Evolutionary conservation across 257 asterid genomes (phyloP), one percentile per base, ranked within the genome.

Genomic region (Datura wrightii): DNA sequence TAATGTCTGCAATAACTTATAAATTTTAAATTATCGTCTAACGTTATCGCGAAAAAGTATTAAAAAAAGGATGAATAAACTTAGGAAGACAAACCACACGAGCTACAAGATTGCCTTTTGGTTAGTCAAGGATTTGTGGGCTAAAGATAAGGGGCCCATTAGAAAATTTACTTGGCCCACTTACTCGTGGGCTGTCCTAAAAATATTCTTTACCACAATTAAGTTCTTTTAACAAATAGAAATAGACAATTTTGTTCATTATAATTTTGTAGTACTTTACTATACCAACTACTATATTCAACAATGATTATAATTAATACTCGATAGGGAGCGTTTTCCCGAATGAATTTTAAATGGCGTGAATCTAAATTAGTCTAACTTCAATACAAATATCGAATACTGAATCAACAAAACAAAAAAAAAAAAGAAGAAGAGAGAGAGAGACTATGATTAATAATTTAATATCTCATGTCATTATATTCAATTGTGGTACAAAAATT

Each of bases 41-140:
- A 14, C 46, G 19, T 65, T 65, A 4, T 65, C 19, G 4, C 0
- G 6, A 65, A 67, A 16, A 69, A 16, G 46, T 2, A 39, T 5
- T 36, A 34, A 37, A 15, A 31, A n/a, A 18, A 18, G 55, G 80
- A 24, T 10, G 39, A 72, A 11, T 11, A 74, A 52, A 78, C 24
- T 76, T 78, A 24, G 63, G 34, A 50, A 52, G 82, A 52, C 82
- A 78, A 52, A 31, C 82, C 82, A 78, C 82, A 52, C 82, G 82
- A 78, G 82, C 31, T 34, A 31, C 63, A 78, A 78, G 82, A 78
- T 78, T 76, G 42, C 46, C 82, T 15, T 78, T 58, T 50, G 5
- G 63, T 78, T 48, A 52, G 82, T 78, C 63, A 78, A 78, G 63
- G 82, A 78, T 78, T 78, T 78, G 82, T 52, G 82, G 82, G 82